Percentiles rank a stretch among this genome's conserved stretches.
Evolutionary conservation across 305 asterid species (phyloP).

Genomic region (Striga hermonthica): DNA sequence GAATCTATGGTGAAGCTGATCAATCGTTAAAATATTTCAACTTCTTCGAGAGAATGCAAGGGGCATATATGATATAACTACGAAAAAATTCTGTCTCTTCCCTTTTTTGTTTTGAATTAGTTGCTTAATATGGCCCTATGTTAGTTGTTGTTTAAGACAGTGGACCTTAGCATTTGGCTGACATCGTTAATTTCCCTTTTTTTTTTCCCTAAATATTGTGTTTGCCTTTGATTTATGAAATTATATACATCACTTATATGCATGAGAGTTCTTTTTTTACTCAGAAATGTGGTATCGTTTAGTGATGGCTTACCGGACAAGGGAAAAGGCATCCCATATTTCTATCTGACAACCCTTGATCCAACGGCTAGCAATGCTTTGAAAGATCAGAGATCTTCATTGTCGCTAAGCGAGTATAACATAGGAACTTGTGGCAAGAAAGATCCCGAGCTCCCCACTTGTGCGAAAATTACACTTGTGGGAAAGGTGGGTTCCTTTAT

Average conservation of each 20-base stretch:
- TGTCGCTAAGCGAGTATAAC: slow-evolving; percentile 70
- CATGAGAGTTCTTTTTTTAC: slow-evolving; percentile 25
- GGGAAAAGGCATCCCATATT: slow-evolving; percentile 80
- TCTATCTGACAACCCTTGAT: slow-evolving; percentile 79
- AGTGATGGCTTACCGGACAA: slow-evolving; percentile 77
- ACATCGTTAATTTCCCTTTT: too few species aligned
- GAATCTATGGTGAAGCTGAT: too few species aligned
- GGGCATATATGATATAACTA: too few species aligned
- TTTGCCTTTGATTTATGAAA: neutral
- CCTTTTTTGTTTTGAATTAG: too few species aligned
- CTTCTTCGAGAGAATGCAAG: too few species aligned
- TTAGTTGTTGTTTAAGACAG: too few species aligned
- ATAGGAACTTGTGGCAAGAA: slow-evolving; percentile 69
- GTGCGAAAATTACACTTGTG: slow-evolving; percentile 75
- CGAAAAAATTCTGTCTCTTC: too few species aligned
- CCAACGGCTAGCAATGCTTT: slow-evolving; percentile 77
- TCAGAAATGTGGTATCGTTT: slow-evolving; percentile 82
- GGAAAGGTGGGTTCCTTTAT: slow-evolving; percentile 58
- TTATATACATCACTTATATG: too few species aligned
- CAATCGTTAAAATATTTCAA: too few species aligned
- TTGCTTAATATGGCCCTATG: too few species aligned
- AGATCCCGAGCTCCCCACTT: slow-evolving; percentile 83
- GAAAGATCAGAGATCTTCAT: slow-evolving; percentile 69
- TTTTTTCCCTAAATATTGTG: neutral
- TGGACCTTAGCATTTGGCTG: too few species aligned